Percentiles rank a stretch among this genome's conserved stretches.
These are phyloP conservation scores for Cudoniella acicularis DNA, from an alignment of 495 filamentous ascomycete genomes.

Conservation along the genomic window DNA sequence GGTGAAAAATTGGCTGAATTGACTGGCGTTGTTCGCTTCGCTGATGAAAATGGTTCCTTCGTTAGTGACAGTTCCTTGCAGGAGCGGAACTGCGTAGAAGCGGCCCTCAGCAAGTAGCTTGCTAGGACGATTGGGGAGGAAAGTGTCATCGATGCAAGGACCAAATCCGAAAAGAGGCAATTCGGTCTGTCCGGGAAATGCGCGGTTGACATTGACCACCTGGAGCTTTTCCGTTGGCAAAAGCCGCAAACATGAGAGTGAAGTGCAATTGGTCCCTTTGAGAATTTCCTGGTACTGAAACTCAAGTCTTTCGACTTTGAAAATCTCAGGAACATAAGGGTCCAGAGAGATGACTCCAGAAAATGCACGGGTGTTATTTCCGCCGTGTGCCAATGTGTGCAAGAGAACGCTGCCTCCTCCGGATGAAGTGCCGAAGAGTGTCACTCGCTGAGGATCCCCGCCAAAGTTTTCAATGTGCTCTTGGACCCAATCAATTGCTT, in stretches of 20 bases:
- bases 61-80: not conserved
- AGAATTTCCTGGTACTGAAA: not conserved
- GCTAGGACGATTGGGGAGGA: not conserved
- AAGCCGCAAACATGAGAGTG: not conserved
- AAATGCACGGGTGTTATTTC: not conserved
- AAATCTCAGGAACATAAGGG: not conserved
- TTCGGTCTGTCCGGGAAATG: not conserved
- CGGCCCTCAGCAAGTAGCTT: not conserved
- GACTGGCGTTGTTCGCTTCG: not conserved
- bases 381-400: not conserved
- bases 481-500: not conserved
- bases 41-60: not conserved
- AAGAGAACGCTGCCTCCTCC: not conserved
- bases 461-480: not conserved
- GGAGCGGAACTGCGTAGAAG: not conserved
- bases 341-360: not conserved
- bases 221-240: not conserved
- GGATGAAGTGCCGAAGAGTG: not conserved
- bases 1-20: not conserved
- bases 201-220: not conserved
- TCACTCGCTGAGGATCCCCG: not conserved
- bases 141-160: not conserved
- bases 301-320: not conserved
- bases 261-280: not conserved
- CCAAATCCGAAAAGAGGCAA: not conserved